Evolutionary conservation across 768 basidiomycete species (phyloP).

Genomic region (Cyclocybe aegerita): DNA sequence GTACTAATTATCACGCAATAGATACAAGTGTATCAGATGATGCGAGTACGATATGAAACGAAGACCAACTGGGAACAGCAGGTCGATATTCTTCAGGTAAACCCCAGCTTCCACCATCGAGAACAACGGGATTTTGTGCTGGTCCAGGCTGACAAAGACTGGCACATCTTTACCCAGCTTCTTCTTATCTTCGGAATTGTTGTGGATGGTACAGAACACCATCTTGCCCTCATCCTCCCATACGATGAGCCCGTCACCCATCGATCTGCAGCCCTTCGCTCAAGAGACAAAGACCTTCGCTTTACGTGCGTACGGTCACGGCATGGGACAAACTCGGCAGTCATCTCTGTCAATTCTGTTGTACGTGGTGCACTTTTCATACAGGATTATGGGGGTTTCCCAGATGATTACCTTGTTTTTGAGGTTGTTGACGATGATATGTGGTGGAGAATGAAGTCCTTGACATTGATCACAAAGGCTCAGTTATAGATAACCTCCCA

Average conservation of each 20-base stretch:
- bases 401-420: slow-evolving; percentile 11
- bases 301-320: slow-evolving; percentile 2
- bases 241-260: not conserved
- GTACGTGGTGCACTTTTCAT: slow-evolving; percentile 9
- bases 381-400: not conserved
- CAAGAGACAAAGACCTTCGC: slow-evolving; percentile 4
- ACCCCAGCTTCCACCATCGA: slow-evolving; percentile 22
- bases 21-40: slow-evolving; percentile 18
- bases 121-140: slow-evolving; percentile 21
- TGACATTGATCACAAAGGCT: no score
- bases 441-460: no score
- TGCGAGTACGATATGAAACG: slow-evolving; percentile 26
- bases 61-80: slow-evolving; percentile 20
- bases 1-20: slow-evolving; percentile 1
- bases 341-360: slow-evolving; percentile 10
- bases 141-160: not conserved
- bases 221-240: not conserved
- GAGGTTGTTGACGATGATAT: slow-evolving; percentile 12
- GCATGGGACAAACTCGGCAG: not conserved
- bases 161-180: not conserved
- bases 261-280: not conserved
- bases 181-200: not conserved
- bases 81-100: slow-evolving; percentile 26
- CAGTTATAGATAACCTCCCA: no score
- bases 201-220: not conserved